phyloP scores from a whole-genome alignment of 441 rosid species.

The Macaranga tanarius region DNA sequence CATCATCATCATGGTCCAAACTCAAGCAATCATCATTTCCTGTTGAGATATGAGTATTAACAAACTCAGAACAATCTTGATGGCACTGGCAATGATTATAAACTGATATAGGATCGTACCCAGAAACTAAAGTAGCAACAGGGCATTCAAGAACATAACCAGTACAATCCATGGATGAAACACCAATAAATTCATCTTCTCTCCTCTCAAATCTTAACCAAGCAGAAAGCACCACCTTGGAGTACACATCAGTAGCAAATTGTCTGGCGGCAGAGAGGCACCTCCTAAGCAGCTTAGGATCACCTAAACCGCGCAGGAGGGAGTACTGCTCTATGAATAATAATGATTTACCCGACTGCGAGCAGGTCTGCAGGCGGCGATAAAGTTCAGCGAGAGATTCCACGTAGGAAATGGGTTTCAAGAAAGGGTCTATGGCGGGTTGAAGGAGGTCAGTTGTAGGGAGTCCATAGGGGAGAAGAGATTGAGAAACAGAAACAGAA shows the following conservation, averaged over 20 bases:
- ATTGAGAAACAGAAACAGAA: conserved; percentile 43
- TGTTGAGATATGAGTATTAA: conserved; percentile 31
- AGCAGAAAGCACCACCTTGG: conserved; percentile 74
- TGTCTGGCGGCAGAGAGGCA: conserved; percentile 72
- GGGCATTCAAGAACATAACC: conserved; percentile 86
- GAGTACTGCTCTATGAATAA: conserved; percentile 69
- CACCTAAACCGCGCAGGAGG: conserved; percentile 56
- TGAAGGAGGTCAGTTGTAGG: conserved; percentile 71
- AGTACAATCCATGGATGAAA: conserved; percentile 69
- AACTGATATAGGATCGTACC: conserved; percentile 57
- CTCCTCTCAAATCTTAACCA: conserved; percentile 95
- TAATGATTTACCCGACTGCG: conserved; percentile 50
- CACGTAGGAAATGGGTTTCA: conserved; percentile 56
- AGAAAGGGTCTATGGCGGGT: conserved; percentile 67
- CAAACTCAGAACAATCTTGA: conserved; percentile 26
- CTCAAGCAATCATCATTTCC: conserved; percentile 49
- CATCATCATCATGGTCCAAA: conserved; percentile 42
- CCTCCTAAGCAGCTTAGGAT: conserved; percentile 76
- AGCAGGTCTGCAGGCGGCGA: conserved; percentile 51
- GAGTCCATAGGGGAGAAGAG: conserved; percentile 71
- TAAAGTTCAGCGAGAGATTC: conserved; percentile 65
- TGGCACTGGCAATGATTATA: conserved; percentile 59
- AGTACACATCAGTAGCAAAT: conserved; percentile 66
- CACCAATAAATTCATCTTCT: conserved; percentile 80
- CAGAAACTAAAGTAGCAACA: conserved; percentile 57